Evolutionary conservation across 129 eudicot genomes (phyloP), one percentile per base, ranked within the genome.

Genomic region (Centrapalus pauciflorus): DNA sequence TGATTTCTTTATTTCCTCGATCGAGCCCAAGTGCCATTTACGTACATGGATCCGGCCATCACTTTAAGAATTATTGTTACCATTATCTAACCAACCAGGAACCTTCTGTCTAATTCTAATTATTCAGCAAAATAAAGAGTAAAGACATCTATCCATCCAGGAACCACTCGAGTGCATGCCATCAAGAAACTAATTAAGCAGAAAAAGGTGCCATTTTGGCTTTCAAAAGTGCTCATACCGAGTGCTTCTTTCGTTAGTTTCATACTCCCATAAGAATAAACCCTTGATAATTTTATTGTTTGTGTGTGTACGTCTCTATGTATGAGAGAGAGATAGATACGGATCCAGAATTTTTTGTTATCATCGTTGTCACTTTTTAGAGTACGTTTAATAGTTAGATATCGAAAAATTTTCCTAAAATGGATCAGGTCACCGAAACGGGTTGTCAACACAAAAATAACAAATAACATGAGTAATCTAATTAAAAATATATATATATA

Each of bases 21-120:
- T 56, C 38, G 37, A 56, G 62, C 13, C 63, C 41, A 28, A 30
- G 64, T 14, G 35, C 25, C 41, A 14, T 57, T 57, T 30, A 14
- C 26, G 43, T 57, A 32, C 7, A 30, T n/a, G n/a, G n/a, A n/a
- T n/a, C n/a, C n/a, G n/a, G 64, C 56, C 70, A 48, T 65, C 43
- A 29, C 58, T 45, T 28, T 8, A 43, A 14, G 7, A 16, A 21
- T 21, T 23, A 0, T 41, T 40, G 8, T 24, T 43, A 7, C 30
- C 6, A 26, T 46, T 46, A 27, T 7, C 10, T 45, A 38, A 46
- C 3, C 23, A 3, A 21, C 43, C 37, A 26, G 14, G 38, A 64
- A 41, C 69, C 26, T 41, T 64, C 23, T 41, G 26, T 41, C 35
- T 26, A 25, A 27, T 20, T n/a, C n/a, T n/a, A n/a, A n/a, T n/a